Evolutionary conservation across 805 yeast genomes (phyloP).

Genomic region (Candida taoyuanica): DNA sequence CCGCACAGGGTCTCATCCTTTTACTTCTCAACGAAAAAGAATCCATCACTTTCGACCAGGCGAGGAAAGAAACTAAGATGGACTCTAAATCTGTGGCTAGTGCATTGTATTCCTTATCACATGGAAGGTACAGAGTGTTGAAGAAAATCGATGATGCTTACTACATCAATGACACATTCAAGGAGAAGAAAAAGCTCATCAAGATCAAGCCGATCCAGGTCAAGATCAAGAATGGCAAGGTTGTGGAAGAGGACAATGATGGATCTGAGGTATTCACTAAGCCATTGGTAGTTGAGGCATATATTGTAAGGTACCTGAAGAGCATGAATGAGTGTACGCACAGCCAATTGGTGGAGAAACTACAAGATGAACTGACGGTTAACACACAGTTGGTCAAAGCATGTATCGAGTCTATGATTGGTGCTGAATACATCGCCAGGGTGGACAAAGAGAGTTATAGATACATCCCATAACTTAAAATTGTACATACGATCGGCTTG

Average conservation of each 20-base stretch:
- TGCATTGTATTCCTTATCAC: constrained; percentile 22
- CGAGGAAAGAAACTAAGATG: constrained; percentile 11
- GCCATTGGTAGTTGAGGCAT: constrained; percentile 18
- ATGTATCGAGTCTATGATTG: constrained; percentile 9
- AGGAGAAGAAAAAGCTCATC: constrained; percentile 12
- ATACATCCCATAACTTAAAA: constrained; percentile 22
- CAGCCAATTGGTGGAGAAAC: constrained; percentile 10
- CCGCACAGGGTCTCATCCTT: constrained; percentile 20
- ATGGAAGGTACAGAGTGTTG: constrained; percentile 20
- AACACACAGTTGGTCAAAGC: constrained; percentile 10
- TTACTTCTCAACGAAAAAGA: constrained; percentile 19
- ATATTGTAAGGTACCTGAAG: constrained; percentile 21
- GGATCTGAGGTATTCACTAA: constrained; percentile 19
- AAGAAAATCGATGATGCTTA: constrained; percentile 9
- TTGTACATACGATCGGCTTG: too few species aligned
- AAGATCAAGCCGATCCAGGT: constrained; percentile 20
- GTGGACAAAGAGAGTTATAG: constrained; percentile 9
- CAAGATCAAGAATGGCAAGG: constrained; percentile 15
- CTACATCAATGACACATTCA: constrained; percentile 17
- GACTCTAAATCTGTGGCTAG: constrained; percentile 16
- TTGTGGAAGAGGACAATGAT: constrained; percentile 9
- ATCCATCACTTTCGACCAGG: constrained; percentile 12
- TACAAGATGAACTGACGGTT: constrained; percentile 7
- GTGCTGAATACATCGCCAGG: constrained; percentile 14
- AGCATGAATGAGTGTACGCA: constrained; percentile 9